Percentiles rank a stretch among this genome's conserved stretches.
These are phyloP conservation scores for Cylindrotheca fusiformis DNA, from an alignment of 108 stramenopile species.

Conservation along the genomic window DNA sequence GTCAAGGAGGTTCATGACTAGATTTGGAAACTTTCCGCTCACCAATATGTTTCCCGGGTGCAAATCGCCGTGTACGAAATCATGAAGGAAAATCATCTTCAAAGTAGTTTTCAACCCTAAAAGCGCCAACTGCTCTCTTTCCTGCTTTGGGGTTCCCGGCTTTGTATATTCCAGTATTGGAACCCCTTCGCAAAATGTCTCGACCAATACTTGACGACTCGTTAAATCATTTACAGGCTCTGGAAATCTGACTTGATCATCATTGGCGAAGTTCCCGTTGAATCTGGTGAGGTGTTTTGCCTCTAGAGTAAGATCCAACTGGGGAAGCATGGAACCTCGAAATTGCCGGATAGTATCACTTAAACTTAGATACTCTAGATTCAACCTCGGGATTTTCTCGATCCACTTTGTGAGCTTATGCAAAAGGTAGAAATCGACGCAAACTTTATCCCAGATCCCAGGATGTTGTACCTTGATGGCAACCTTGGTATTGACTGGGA, in stretches of 20 bases:
- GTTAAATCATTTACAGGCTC: slow-evolving; percentile 73
- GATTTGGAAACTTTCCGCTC: slow-evolving; percentile 49
- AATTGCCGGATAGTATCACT: slow-evolving; percentile 84
- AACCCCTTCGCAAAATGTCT: slow-evolving; percentile 82
- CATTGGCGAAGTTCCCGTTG: slow-evolving; percentile 64
- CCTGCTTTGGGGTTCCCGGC: slow-evolving; percentile 21
- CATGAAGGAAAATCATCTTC: slow-evolving; percentile 86
- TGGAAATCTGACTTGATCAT: slow-evolving; percentile 68
- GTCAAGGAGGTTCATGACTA: slow-evolving; percentile 69
- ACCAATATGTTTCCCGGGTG: slow-evolving; percentile 87
- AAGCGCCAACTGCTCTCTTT: slow-evolving; percentile 59
- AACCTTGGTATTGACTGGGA: slow-evolving; percentile 59
- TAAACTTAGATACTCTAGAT: slow-evolving; percentile 74
- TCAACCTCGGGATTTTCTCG: slow-evolving; percentile 65
- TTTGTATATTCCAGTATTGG: slow-evolving; percentile 73
- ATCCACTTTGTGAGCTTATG: slow-evolving; percentile 57
- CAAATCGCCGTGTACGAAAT: slow-evolving; percentile 75
- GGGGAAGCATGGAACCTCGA: slow-evolving; percentile 77
- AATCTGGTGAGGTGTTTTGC: slow-evolving; percentile 73
- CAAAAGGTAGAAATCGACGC: slow-evolving; percentile 87
- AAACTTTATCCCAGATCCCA: slow-evolving; percentile 74
- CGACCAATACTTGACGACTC: slow-evolving; percentile 65
- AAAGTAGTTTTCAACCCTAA: slow-evolving; percentile 77
- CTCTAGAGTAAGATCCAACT: slow-evolving; percentile 84
- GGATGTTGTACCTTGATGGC: slow-evolving; percentile 93